Evolutionary conservation across 73 alveolate species (phyloP).

Genomic region (Tetrahymena borealis): DNA sequence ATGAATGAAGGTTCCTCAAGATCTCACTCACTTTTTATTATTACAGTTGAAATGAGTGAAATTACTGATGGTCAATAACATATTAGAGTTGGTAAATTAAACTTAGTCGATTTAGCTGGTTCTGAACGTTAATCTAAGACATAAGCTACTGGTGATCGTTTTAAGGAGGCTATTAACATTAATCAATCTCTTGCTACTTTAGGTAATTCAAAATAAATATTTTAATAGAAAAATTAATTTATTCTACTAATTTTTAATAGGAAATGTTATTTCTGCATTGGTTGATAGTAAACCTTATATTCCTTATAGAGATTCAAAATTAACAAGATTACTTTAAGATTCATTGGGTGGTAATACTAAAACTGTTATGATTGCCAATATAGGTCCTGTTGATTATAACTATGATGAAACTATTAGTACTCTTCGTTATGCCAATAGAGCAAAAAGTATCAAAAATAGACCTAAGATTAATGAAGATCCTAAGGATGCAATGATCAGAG

Average conservation of each 20-base stretch:
- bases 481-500: slow-evolving; percentile 96
- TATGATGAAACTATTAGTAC: slow-evolving; percentile 96
- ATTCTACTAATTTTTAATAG: neutral
- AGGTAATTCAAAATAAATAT: slow-evolving; percentile 33
- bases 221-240: neutral
- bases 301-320: slow-evolving; percentile 96
- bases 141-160: slow-evolving; percentile 88
- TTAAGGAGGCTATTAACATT: slow-evolving; percentile 89
- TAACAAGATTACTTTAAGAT: slow-evolving; percentile 90
- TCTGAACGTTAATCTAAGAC: slow-evolving; percentile 90
- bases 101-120: slow-evolving; percentile 97
- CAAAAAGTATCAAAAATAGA: slow-evolving; percentile 91
- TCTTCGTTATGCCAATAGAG: slow-evolving; percentile 95
- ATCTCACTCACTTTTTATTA: slow-evolving; percentile 89
- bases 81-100: slow-evolving; percentile 88
- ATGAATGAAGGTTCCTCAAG: slow-evolving; percentile 90
- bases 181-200: slow-evolving; percentile 83
- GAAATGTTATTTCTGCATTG: slow-evolving; percentile 85
- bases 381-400: slow-evolving; percentile 98
- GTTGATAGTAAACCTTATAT: slow-evolving; percentile 84
- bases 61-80: slow-evolving; percentile 83
- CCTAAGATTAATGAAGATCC: slow-evolving; percentile 98
- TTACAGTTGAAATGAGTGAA: slow-evolving; percentile 85
- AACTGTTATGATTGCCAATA: slow-evolving; percentile 97
- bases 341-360: slow-evolving; percentile 98